phyloP scores from a whole-genome alignment of 441 rosid genomes.

The Isatis lusitanica region DNA sequence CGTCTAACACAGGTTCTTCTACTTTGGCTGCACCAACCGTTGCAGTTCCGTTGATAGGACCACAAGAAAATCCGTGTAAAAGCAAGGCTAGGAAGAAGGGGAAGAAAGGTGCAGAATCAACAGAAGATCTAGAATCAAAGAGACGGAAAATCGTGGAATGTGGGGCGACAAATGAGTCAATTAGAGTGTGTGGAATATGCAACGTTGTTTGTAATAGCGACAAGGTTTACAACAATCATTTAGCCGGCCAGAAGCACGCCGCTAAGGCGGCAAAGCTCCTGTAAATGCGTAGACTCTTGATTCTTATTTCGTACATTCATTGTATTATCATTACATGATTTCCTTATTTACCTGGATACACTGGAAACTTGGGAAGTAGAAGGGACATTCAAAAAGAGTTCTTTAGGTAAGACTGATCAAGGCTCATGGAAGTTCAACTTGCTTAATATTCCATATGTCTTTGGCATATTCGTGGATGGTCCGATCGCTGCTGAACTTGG shows the following conservation, averaged over 20 bases:
- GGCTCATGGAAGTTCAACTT: constrained; percentile 53
- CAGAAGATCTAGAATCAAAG: constrained; percentile 47
- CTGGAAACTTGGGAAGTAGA: not conserved
- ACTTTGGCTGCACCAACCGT: constrained; percentile 1
- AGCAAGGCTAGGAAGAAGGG: constrained; percentile 31
- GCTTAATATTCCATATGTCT: constrained; percentile 81
- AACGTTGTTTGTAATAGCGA: constrained; percentile 55
- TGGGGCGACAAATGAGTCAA: constrained; percentile 46
- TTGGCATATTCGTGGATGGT: constrained; percentile 83
- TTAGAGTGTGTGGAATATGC: constrained; percentile 47
- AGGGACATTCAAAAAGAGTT: constrained; percentile 10
- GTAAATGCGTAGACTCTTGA: not conserved
- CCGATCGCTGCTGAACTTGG: constrained; percentile 95
- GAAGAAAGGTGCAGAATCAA: constrained; percentile 32
- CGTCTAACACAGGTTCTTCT: not conserved
- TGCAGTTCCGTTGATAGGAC: constrained; percentile 39
- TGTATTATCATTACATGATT: constrained; percentile 16
- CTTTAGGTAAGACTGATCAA: not conserved
- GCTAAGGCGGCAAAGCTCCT: constrained; percentile 28
- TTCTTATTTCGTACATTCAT: constrained; percentile 14
- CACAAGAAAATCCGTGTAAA: constrained; percentile 34
- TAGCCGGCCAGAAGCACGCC: constrained; percentile 50
- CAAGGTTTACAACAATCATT: constrained; percentile 40
- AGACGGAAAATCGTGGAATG: constrained; percentile 42
- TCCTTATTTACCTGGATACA: constrained; percentile 25